These are phyloP conservation scores for Pyrenula massariospora DNA, from an alignment of 495 filamentous ascomycete species.

Conservation along the genomic window DNA sequence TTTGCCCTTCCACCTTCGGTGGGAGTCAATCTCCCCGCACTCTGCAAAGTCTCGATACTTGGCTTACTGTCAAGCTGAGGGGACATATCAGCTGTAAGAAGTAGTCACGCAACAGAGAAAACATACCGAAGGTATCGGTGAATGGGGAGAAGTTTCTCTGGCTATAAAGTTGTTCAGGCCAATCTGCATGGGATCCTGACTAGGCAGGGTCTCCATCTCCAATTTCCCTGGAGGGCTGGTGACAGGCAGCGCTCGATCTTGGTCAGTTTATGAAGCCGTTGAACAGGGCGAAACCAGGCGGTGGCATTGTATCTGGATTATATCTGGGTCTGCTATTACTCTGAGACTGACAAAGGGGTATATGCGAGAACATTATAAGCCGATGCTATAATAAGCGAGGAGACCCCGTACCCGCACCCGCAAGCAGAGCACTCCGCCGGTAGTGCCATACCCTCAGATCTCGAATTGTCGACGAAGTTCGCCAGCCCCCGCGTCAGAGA, in stretches of 20 bases:
- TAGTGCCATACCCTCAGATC: not conserved
- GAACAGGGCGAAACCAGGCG: not conserved
- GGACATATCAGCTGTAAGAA: not conserved
- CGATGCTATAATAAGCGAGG: not conserved
- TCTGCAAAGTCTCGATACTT: not conserved
- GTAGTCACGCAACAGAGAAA: conserved; percentile 6
- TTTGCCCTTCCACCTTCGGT: conserved; percentile 18
- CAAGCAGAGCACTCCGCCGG: not conserved
- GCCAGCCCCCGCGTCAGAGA: not conserved
- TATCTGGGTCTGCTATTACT: not conserved
- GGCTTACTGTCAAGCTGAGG: not conserved
- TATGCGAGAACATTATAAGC: not conserved
- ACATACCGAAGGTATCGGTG: conserved; percentile 9
- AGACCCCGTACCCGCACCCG: not conserved
- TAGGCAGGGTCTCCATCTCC: not conserved
- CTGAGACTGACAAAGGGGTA: not conserved
- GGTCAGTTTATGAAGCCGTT: not conserved
- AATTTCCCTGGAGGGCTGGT: not conserved
- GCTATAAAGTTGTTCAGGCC: conserved; percentile 21
- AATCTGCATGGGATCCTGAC: conserved; percentile 1
- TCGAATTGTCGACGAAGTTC: not conserved
- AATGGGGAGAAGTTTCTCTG: conserved; percentile 11
- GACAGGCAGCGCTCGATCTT: not conserved
- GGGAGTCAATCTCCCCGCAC: conserved; percentile 24
- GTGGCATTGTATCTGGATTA: not conserved